Evolutionary conservation across 257 asterid genomes (phyloP), one percentile per base, ranked within the genome.

Genomic region (Primulina huaijiensis): DNA sequence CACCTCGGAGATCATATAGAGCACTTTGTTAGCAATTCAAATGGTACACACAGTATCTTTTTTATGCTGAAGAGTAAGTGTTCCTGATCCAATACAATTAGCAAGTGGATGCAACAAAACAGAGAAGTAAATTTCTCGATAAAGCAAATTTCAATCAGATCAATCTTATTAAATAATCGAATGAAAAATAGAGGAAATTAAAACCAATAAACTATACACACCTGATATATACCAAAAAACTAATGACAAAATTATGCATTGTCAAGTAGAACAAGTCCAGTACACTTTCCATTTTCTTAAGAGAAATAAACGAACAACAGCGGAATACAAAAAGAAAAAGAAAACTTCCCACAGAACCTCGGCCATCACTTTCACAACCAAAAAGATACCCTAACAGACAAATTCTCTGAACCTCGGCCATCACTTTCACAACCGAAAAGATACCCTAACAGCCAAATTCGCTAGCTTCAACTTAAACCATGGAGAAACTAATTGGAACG

Each of bases 401-500:
- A 46, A 46, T 46, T 5, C n/a, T n/a, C n/a, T n/a, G 20, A 68
- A 59, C 1, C 38, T 16, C 34, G 11, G 53, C n/a, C 53, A 46
- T 50, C 56, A 50, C 56, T 50, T 50, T 16, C 56, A 50, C 14
- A 50, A 16, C 56, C 6, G 16, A 50, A 50, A 14, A 14, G 20
- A 50, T 14, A 50, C 8, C 57, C 17, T 20, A 16, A 17, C 57
- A 17, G 57, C 17, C 20, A 50, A 50, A 50, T 50, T 5, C 57
- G 57, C 21, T 14, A 50, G 20, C 20, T 46, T 46, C 19, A 46
- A 46, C 55, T 46, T 12, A 14, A 29, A 56, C 37, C 25, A 25
- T 40, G 20, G 14, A 68, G 60, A 23, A 76, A 76, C 62, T 62
- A 19, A 60, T 12, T 6, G 21, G 21, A 0, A 50, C 57, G 3